phyloP scores from a whole-genome alignment of 1,284 basidiomycete genomes.

The Ustilago esculenta region DNA sequence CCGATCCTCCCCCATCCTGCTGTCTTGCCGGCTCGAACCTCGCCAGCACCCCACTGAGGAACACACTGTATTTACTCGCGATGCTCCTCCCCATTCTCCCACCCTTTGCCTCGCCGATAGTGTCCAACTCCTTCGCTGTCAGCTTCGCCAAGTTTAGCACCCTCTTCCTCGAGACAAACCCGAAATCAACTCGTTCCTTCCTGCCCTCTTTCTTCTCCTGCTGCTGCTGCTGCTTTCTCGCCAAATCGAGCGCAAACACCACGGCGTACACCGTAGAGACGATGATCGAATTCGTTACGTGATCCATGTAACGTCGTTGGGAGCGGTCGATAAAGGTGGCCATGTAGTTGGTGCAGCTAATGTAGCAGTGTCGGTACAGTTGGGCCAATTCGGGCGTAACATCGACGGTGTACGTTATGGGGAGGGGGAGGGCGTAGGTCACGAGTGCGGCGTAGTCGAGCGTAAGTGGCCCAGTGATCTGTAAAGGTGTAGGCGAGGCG shows the following conservation, averaged over 20 bases:
- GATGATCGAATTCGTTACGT: slow-evolving; percentile 25
- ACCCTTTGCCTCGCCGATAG: slow-evolving; percentile 7
- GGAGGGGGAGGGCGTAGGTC: slow-evolving; percentile 41
- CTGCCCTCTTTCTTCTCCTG: background rate
- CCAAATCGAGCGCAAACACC: slow-evolving; percentile 26
- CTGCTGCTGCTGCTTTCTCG: slow-evolving; percentile 2
- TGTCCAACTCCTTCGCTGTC: slow-evolving; percentile 16
- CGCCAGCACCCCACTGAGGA: slow-evolving; percentile 20
- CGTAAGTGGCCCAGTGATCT: slow-evolving; percentile 28
- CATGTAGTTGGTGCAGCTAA: slow-evolving; percentile 44
- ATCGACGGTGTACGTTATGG: slow-evolving; percentile 28
- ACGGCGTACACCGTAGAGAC: slow-evolving; percentile 41
- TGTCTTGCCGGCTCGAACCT: background rate
- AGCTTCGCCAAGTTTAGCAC: slow-evolving; percentile 15
- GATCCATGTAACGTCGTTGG: slow-evolving; percentile 14
- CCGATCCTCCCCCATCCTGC: background rate
- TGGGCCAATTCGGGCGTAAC: slow-evolving; percentile 13
- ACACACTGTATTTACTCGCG: slow-evolving; percentile 25
- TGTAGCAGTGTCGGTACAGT: slow-evolving; percentile 40
- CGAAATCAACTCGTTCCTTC: slow-evolving; percentile 19
- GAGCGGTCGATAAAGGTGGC: slow-evolving; percentile 33
- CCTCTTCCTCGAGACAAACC: slow-evolving; percentile 6
- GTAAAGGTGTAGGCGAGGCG: slow-evolving; percentile 17
- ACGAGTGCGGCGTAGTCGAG: slow-evolving; percentile 45
- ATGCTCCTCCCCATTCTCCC: slow-evolving; percentile 9